Base-by-base conservation (phyloP, 331 rosid genomes). In the Ulmus americana region DNA sequence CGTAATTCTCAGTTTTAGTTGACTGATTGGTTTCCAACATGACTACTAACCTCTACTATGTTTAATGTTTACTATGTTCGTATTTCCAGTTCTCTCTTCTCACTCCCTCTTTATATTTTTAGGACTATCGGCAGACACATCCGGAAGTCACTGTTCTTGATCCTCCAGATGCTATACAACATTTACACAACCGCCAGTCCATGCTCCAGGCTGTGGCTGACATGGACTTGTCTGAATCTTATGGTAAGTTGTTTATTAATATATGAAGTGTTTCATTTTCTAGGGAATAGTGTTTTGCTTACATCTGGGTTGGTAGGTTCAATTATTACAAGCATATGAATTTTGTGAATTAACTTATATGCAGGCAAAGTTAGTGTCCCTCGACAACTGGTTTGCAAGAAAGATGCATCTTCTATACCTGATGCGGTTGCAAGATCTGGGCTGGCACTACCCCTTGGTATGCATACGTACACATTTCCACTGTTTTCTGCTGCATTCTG, bases 121-220 rank as follows among this genome's bases (percentile, higher is more conserved):
- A 90, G 97, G 97, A 90, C 58, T 90, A 90, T 50, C 72, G 97
- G 77, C 83, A 45, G 60, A 77, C 88, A 57, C 91, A 90, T 66
- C 97, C 95, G 39, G 97, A 90, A 64, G 97, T 90, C 41, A 87
- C 95, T 14, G 91, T 90, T 70, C 86, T 90, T 71, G 97, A 90
- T 82, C 97, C 97, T 75, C 97, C 97, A 12, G 97, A 90, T 80
- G 91, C 95, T 70, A 90, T 90, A 73, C 95, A 83, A 59, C 91
- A 76, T 74, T 67, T 88, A 69, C 95, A 79, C 65, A 87, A 70
- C 67, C 91, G 97, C 62, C 97, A 90, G 47, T 85, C 80, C 76
- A 90, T 90, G 97, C 97, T 88, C 51, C 95, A 90, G 78, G 97
- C 97, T 46, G 97, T 90, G 67, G 95, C 95, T 20, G 97, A 90